Conservation (phyloP, 2,329 filamentous ascomycete species). For the Thielaviopsis euricoi region DNA sequence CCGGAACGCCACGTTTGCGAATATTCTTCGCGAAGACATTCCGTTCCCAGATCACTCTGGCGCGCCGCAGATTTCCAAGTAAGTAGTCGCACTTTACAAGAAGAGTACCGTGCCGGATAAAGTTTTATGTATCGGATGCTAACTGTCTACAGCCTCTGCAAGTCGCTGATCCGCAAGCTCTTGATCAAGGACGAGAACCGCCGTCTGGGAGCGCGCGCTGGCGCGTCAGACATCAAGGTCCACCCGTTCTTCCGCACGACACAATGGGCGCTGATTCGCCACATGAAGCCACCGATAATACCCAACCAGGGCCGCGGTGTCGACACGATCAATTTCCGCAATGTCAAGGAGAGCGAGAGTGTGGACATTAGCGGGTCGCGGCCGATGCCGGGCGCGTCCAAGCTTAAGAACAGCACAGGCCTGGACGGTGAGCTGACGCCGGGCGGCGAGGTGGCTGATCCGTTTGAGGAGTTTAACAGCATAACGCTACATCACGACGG, state of each 20-base stretch:
- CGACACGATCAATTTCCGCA: constrained; percentile 93
- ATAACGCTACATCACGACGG: constrained; percentile 95
- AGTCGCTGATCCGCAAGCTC: constrained; percentile 87
- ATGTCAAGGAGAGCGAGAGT: constrained; percentile 92
- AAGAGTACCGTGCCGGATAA: no score
- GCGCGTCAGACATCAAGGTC: constrained; percentile 88
- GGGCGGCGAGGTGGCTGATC: constrained; percentile 65
- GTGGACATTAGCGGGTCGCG: constrained; percentile 61
- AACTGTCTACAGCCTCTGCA: constrained; percentile 55
- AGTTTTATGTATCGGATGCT: constrained; percentile 9
- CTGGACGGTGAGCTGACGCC: constrained; percentile 78
- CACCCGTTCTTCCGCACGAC: constrained; percentile 94
- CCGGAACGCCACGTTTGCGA: constrained; percentile 92
- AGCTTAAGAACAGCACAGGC: constrained; percentile 42
- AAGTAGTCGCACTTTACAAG: no score
- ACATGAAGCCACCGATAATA: constrained; percentile 96
- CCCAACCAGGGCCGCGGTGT: constrained; percentile 78
- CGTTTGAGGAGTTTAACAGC: constrained; percentile 97
- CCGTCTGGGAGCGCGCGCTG: constrained; percentile 80
- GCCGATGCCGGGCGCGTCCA: constrained; percentile 19
- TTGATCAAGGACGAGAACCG: constrained; percentile 96
- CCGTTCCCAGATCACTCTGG: constrained; percentile 84
- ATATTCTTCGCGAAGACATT: constrained; percentile 89
- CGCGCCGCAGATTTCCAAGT: constrained; percentile 81
- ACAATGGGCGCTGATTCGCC: constrained; percentile 90